Percentiles rank a stretch among this genome's conserved stretches.
Conservation (phyloP, 83 land plant genomes). For the Thuja plicata region DNA sequence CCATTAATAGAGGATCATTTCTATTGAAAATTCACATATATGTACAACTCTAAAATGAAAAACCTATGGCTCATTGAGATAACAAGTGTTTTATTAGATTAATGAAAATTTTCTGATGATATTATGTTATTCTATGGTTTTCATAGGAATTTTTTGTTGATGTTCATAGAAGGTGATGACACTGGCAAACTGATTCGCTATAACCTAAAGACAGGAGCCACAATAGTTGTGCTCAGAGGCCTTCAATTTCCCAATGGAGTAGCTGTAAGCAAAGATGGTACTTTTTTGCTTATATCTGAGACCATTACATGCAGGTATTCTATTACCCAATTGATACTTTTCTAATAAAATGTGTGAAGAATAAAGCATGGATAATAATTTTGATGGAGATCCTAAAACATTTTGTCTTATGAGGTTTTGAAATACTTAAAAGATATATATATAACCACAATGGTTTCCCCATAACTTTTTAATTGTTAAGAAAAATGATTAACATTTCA, state of each 20-base stretch:
- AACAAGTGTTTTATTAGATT: not conserved
- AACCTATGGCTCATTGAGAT: not conserved
- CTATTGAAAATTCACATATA: not conserved
- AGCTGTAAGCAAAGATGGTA: constrained; percentile 20
- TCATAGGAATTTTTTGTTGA: not conserved
- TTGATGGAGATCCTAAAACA: not conserved
- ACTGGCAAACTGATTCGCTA: constrained; percentile 22
- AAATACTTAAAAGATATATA: no score
- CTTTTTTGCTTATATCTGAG: constrained; percentile 31
- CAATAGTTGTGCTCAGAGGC: constrained; percentile 11
- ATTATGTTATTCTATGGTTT: not conserved
- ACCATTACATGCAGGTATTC: constrained; percentile 73
- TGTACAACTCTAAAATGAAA: no score
- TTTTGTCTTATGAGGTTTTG: no score
- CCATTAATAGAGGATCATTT: not conserved
- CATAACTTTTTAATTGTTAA: not conserved
- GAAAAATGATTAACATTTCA: not conserved
- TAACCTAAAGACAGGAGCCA: constrained; percentile 13
- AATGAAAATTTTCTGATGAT: no score
- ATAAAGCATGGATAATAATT: not conserved
- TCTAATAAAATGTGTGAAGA: not conserved
- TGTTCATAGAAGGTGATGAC: constrained; percentile 13
- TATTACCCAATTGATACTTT: not conserved
- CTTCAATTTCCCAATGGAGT: constrained; percentile 26
- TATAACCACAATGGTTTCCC: not conserved